A percentile compares a stretch with the other conserved stretches of the same genome.
Conservation (phyloP, 192 early-diverging fungal genomes). For the Linderina pennispora region DNA sequence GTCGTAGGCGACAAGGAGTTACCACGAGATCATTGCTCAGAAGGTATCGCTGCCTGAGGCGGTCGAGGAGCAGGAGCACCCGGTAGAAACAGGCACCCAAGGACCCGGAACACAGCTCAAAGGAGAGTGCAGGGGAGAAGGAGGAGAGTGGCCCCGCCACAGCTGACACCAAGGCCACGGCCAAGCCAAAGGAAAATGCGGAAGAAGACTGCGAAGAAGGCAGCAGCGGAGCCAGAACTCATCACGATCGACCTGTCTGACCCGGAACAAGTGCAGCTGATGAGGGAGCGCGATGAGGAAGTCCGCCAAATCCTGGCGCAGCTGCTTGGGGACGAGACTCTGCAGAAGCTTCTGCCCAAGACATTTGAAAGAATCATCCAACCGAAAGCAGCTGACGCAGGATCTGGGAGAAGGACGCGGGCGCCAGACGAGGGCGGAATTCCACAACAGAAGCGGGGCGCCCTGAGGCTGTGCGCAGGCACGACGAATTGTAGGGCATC, state of each 20-base stretch:
- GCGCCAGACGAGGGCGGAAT: neutral
- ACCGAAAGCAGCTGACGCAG: neutral
- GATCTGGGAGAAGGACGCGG: neutral
- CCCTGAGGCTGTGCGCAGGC: too few species aligned
- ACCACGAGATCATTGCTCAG: constrained; percentile 14
- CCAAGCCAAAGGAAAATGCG: neutral
- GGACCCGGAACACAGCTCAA: neutral
- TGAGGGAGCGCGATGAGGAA: neutral
- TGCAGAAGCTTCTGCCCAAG: too few species aligned
- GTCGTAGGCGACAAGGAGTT: constrained; percentile 52
- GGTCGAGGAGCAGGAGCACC: too few species aligned
- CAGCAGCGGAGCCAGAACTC: neutral
- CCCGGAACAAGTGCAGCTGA: neutral
- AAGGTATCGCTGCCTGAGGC: neutral
- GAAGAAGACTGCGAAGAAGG: neutral
- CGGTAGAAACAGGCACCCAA: too few species aligned
- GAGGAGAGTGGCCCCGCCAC: neutral
- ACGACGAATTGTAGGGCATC: too few species aligned
- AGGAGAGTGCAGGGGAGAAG: neutral
- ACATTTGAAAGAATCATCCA: too few species aligned
- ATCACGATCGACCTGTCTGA: neutral
- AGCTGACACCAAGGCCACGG: neutral
- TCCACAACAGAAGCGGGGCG: neutral
- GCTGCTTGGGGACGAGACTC: neutral
- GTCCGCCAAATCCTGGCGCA: neutral